phyloP scores from a whole-genome alignment of 139 green algal species.

The Chlorella sp. region DNA sequence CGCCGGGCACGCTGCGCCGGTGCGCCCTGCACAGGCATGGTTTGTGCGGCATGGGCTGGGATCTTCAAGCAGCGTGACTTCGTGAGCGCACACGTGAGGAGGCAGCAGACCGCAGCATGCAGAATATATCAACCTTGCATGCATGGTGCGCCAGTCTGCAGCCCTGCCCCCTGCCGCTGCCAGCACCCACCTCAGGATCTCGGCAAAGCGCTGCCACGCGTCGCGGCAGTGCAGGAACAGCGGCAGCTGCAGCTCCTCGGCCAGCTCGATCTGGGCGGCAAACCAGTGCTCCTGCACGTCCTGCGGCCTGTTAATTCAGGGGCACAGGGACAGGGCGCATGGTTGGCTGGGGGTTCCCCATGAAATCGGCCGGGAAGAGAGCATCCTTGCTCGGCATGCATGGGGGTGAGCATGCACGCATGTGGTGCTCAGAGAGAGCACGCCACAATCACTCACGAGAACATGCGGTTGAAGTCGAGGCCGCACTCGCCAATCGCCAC shows the following conservation, averaged over 20 bases:
- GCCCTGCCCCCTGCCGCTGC: too few species aligned
- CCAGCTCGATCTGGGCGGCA: conserved; percentile 68
- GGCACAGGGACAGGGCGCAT: not conserved
- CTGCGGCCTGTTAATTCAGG: conserved; percentile 49
- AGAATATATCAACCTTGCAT: too few species aligned
- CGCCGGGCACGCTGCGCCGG: conserved; percentile 51
- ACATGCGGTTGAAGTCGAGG: conserved; percentile 88
- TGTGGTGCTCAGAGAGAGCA: too few species aligned
- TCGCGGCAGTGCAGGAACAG: conserved; percentile 88
- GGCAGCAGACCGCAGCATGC: too few species aligned
- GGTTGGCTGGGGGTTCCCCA: too few species aligned
- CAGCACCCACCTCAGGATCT: conserved; percentile 48
- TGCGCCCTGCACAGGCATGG: conserved; percentile 55
- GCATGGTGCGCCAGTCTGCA: too few species aligned
- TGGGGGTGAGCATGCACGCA: not conserved
- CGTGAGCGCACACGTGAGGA: too few species aligned
- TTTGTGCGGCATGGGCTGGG: too few species aligned
- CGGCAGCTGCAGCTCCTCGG: conserved; percentile 69
- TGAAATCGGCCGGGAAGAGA: too few species aligned
- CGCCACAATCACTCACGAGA: conserved; percentile 29
- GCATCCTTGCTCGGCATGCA: too few species aligned
- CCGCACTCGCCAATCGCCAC: conserved; percentile 79
- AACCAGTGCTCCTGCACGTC: conserved; percentile 78
- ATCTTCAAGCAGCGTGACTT: too few species aligned
- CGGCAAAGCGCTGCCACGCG: conserved; percentile 57